These are phyloP conservation scores for Cystobasidium ongulense DNA, from an alignment of 768 basidiomycete species.

Conservation along the genomic window DNA sequence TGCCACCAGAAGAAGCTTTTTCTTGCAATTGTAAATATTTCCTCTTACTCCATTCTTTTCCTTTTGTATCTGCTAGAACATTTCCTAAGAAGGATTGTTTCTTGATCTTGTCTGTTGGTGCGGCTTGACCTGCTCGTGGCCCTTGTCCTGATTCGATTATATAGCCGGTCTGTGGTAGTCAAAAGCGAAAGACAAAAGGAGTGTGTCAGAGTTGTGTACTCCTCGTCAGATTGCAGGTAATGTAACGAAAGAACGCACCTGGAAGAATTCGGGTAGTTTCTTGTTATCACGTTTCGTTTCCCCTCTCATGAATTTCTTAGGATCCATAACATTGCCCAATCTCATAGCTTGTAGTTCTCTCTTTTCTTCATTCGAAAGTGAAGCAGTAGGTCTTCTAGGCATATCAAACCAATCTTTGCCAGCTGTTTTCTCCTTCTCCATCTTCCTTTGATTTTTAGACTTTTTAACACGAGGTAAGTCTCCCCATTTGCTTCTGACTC, in stretches of 20 bases:
- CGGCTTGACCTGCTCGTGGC: conserved; percentile 3
- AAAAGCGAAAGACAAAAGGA: not conserved
- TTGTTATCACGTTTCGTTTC: conserved; percentile 67
- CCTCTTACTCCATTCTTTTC: conserved; percentile 1
- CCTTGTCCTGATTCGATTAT: conserved; percentile 8
- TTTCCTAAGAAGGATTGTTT: conserved; percentile 4
- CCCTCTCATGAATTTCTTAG: conserved; percentile 73
- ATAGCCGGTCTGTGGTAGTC: conserved; percentile 16
- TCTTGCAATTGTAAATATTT: conserved; percentile 25
- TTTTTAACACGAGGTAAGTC: conserved; percentile 49
- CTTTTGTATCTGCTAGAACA: conserved; percentile 10
- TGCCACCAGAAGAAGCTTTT: conserved; percentile 18
- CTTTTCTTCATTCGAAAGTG: conserved; percentile 66
- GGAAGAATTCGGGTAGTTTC: conserved; percentile 79
- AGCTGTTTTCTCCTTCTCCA: conserved; percentile 63
- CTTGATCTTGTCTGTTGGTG: not conserved
- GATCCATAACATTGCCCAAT: conserved; percentile 77
- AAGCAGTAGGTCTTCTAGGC: conserved; percentile 63
- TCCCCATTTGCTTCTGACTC: conserved; percentile 51
- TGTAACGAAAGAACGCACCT: conserved; percentile 52
- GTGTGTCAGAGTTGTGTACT: not conserved
- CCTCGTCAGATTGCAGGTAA: no score
- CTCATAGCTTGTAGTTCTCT: conserved; percentile 82
- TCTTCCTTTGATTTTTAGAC: conserved; percentile 65
- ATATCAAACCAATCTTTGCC: conserved; percentile 82